A percentile compares a stretch with the other conserved stretches of the same genome.
phyloP scores from a whole-genome alignment of 78 protist genomes.

The Pelomyxa schiedti region DNA sequence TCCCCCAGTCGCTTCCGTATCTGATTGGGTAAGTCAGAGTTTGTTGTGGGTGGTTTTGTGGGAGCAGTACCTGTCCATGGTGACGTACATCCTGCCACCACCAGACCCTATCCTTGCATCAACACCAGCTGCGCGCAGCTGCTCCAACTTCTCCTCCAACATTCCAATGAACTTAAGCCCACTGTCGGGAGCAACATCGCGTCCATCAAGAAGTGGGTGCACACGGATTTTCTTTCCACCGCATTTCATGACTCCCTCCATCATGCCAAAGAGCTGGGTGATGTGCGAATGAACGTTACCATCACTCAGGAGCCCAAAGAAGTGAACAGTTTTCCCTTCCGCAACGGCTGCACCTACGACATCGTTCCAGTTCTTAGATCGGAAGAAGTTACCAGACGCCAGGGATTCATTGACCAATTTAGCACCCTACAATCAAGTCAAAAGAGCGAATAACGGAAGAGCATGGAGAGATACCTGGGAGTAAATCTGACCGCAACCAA shows the following conservation, averaged over 20 bases:
- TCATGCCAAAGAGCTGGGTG: constrained; percentile 4
- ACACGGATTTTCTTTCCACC: constrained; percentile 21
- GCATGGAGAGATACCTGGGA: no score
- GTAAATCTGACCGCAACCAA: constrained; percentile 42
- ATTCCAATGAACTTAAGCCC: constrained; percentile 15
- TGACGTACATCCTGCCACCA: constrained; percentile 50
- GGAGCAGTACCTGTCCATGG: constrained; percentile 69
- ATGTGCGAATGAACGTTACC: constrained; percentile 51
- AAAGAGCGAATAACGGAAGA: no score
- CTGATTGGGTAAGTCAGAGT: no score
- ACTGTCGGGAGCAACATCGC: constrained; percentile 46
- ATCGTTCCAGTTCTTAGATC: neutral
- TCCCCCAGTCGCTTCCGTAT: constrained; percentile 44
- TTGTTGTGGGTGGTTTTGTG: no score
- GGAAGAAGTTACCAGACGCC: constrained; percentile 2
- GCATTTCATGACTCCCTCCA: neutral
- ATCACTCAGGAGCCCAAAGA: constrained; percentile 31
- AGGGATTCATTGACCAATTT: constrained; percentile 23
- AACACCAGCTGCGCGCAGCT: neutral
- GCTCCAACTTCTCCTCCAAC: constrained; percentile 8
- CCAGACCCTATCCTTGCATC: constrained; percentile 35
- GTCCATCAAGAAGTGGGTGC: constrained; percentile 55
- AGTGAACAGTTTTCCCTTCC: constrained; percentile 9
- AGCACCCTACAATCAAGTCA: no score
- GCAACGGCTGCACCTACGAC: neutral